Evolutionary conservation across 805 yeast genomes (phyloP), one percentile per base, ranked within the genome.

Genomic region (Saturnispora zaruensis): DNA sequence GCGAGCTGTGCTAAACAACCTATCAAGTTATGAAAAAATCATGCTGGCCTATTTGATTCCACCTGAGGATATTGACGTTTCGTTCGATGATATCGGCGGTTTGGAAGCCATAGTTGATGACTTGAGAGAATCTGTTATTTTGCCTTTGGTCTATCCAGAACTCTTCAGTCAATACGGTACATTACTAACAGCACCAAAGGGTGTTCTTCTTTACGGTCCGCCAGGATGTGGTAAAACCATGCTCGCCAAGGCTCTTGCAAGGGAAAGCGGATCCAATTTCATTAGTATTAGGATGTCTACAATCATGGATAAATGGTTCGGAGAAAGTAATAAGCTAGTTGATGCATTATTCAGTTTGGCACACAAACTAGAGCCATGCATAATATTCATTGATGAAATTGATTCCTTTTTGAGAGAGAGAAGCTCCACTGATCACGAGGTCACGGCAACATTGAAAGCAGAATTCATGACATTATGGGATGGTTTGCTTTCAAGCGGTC

Each of bases 381-480:
- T 91, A 55, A 82, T 91, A 44, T 91, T 91, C 66, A 87, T 91
- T 53, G 99, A 91, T 68, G 99, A 91, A 66, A 93, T 91, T 52
- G 99, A 91, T 69, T 87, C 97, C 6, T 89, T 91, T 62, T 72
- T 91, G 57, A 77, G 97, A 57, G 96, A 88, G 61, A 76, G 99
- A 54, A 76, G 83, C 18, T 76, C 87, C 1, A 72, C 74, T 45
- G 99, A 91, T 67, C 97, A 91, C 67, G 99, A 91, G 67, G 89
- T 87, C n/a, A 89, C 96, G 28, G 87, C 96, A 0, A 83, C 84
- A 77, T 72, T 91, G 54, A 91, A 91, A 67, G 96, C 98, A 0
- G 98, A 91, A 66, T 93, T 91, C 61, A 91, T 91, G 97, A 88
- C 96, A 0, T 70, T 91, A 46, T 91, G 98, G 98, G 99, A 91